These are phyloP conservation scores for Primulina tabacum DNA, from an alignment of 257 asterid species.

Conservation along the genomic window DNA sequence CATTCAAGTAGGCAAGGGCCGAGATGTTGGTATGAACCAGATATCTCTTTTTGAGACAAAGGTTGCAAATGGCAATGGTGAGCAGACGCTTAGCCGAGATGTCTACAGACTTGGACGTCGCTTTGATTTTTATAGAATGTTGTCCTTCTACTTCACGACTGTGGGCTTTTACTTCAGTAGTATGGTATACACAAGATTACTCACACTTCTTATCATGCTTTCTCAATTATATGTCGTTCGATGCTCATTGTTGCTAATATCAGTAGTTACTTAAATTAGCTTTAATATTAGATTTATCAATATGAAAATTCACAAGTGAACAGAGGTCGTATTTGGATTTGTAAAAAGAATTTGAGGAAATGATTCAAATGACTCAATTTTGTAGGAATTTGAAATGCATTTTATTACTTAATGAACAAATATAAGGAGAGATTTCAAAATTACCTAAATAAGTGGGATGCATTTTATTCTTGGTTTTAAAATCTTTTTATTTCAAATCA, in stretches of 20 bases:
- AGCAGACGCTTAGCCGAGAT: conserved; percentile 96
- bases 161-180: conserved; percentile 96
- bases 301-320: neutral
- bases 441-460: too few species aligned
- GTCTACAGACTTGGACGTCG: conserved; percentile 93
- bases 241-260: neutral
- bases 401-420: too few species aligned
- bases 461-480: too few species aligned
- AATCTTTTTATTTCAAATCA: too few species aligned
- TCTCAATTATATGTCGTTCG: conserved; percentile 9
- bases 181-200: conserved; percentile 58
- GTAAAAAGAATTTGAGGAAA: too few species aligned
- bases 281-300: conserved; percentile 4
- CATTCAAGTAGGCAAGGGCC: conserved; percentile 97
- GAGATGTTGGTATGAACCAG: conserved; percentile 99
- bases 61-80: conserved; percentile 97
- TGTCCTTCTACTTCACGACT: conserved; percentile 96
- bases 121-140: conserved; percentile 92
- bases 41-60: conserved; percentile 96
- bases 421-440: too few species aligned
- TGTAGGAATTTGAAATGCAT: too few species aligned
- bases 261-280: neutral
- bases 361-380: too few species aligned
- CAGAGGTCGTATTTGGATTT: neutral
- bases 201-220: conserved; percentile 10